Evolutionary conservation across 164 flowering plant genomes (phyloP), one percentile per base, ranked within the genome.

Genomic region (Platanus orientalis): DNA sequence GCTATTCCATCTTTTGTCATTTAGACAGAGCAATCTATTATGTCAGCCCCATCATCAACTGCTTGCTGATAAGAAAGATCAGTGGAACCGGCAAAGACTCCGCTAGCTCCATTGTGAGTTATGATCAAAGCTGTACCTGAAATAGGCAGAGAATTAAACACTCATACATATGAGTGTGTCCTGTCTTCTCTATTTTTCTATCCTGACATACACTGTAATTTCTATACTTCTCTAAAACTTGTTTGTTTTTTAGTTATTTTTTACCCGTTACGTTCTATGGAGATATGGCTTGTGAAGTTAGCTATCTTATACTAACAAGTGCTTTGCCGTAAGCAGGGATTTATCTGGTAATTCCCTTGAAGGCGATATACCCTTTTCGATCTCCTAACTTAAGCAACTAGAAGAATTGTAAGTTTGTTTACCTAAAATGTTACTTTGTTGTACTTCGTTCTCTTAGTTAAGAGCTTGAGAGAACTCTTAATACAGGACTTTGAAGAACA

Each of bases 1-100:
- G 93, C 79, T 16, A 85, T 71, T 58, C 92, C 95, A 71, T 94
- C 98, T 76, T 89, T 84, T 4, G 96, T 67, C 85, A 94, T 77
- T 75, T 91, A 97, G 52, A 94, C 96, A 0, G 87, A 73, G 75
- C 98, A 94, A 69, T 92, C 99, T 32, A 95, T 88, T 50, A 92
- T 78, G 69, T 95, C 92, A 11, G 89, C 92, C 13, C 98, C 97
- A 74, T 89, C 98, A 3, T 69, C 77, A 12, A 91, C 67, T 25
- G 98, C 95, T 78, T 89, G 81, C 57, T 87, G 75, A 60, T 91
- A 94, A 21, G 97, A 92, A 30, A 91, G 86, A 74, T 94, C 99
- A 17, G 90, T 89, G 76, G 86, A 61, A 11, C 83, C 92, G 24
- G 99, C 76, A 66, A 69, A 92, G 51, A 73, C 75, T 19, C 96